These are phyloP conservation scores for Metschnikowia cubensis DNA, from an alignment of 805 yeast species.

Conservation along the genomic window DNA sequence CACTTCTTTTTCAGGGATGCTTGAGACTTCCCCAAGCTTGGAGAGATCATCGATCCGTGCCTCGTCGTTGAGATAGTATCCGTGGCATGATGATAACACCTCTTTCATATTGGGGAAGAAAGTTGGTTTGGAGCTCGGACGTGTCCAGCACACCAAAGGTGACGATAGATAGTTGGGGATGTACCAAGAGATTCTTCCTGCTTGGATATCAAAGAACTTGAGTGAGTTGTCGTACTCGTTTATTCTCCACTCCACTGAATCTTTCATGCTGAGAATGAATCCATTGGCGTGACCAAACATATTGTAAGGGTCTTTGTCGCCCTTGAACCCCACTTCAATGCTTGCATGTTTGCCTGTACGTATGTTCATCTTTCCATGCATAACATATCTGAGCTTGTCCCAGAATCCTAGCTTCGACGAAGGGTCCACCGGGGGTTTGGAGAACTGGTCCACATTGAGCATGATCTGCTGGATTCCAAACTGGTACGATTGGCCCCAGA, in stretches of 20 bases:
- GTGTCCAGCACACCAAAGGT: constrained; percentile 53
- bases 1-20: constrained; percentile 45
- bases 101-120: constrained; percentile 45
- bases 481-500: constrained; percentile 83
- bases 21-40: neutral
- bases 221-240: constrained; percentile 68
- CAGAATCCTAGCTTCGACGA: constrained; percentile 84
- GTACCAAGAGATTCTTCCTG: constrained; percentile 62
- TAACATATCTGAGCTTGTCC: constrained; percentile 77
- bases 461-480: constrained; percentile 80
- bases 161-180: constrained; percentile 69
- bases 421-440: constrained; percentile 88
- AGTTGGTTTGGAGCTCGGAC: constrained; percentile 41
- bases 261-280: constrained; percentile 66
- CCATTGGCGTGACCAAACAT: constrained; percentile 69
- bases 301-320: constrained; percentile 75
- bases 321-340: constrained; percentile 61
- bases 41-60: neutral
- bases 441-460: constrained; percentile 73
- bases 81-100: constrained; percentile 44
- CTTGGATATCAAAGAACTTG: constrained; percentile 58
- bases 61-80: constrained; percentile 41
- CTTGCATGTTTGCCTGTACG: constrained; percentile 46
- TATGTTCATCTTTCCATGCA: constrained; percentile 68
- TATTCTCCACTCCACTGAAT: constrained; percentile 54